Evolutionary conservation across 2,329 filamentous ascomycete species (phyloP).

Genomic region (Arthrinium phaeospermum): DNA sequence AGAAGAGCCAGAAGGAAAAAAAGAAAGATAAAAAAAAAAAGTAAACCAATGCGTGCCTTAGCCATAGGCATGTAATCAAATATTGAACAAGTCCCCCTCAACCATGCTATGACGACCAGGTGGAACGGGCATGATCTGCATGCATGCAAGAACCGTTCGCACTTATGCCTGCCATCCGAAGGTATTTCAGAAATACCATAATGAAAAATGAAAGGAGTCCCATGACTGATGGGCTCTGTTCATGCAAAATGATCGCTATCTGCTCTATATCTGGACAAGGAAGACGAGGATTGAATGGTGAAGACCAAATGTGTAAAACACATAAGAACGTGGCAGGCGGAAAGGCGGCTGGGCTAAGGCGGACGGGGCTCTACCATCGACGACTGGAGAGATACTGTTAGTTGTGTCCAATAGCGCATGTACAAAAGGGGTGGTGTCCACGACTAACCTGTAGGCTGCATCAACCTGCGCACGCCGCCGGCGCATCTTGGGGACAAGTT

Average conservation of each 20-base stretch:
- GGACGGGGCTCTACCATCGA: background rate
- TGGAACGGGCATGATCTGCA: background rate
- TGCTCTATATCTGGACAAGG: background rate
- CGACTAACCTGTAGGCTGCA: constrained; percentile 23
- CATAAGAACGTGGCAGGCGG: background rate
- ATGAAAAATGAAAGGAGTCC: background rate
- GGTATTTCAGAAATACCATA: background rate
- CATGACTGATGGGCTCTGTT: background rate
- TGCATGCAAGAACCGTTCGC: background rate
- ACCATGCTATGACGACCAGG: background rate
- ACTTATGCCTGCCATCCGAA: background rate
- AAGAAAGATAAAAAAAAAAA: background rate
- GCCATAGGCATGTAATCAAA: background rate
- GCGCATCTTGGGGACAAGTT: background rate
- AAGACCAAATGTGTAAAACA: background rate
- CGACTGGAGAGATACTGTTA: constrained; percentile 6
- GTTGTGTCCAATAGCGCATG: background rate
- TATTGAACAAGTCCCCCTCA: background rate
- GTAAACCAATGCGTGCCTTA: background rate
- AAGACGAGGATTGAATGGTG: background rate
- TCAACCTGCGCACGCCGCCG: constrained; percentile 20
- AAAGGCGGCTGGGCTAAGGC: background rate
- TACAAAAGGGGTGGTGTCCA: background rate
- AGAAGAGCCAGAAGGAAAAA: background rate
- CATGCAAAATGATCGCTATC: background rate